A percentile compares a stretch with the other conserved stretches of the same genome.
These are phyloP conservation scores for Volutella citrinella DNA, from an alignment of 2,329 filamentous ascomycete genomes.

Conservation along the genomic window DNA sequence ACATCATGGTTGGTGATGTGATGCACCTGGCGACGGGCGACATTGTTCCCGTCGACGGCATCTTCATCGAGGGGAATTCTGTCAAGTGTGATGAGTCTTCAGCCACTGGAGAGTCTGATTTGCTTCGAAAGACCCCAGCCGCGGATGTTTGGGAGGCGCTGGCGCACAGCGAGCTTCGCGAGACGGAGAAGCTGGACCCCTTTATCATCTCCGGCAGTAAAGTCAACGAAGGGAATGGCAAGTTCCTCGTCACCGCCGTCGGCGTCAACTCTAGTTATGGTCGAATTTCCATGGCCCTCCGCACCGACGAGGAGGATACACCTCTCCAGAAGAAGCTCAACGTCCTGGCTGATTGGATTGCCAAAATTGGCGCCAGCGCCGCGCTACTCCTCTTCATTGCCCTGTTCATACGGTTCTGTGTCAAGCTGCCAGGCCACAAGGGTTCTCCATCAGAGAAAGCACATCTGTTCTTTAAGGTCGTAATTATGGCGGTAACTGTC, in stretches of 20 bases:
- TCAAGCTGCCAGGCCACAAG: slow-evolving; percentile 51
- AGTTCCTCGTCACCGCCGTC: slow-evolving; percentile 53
- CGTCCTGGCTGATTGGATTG: slow-evolving; percentile 29
- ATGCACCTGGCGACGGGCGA: slow-evolving; percentile 68
- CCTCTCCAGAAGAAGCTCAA: slow-evolving; percentile 54
- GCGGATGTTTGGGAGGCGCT: slow-evolving; percentile 57
- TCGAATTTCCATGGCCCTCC: slow-evolving; percentile 54
- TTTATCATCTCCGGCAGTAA: slow-evolving; percentile 60
- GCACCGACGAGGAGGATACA: slow-evolving; percentile 49
- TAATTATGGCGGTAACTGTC: slow-evolving; percentile 64
- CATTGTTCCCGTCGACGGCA: slow-evolving; percentile 67
- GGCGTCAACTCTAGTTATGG: slow-evolving; percentile 54
- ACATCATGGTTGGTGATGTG: slow-evolving; percentile 68
- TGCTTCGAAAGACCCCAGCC: slow-evolving; percentile 63
- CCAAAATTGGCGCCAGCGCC: slow-evolving; percentile 56
- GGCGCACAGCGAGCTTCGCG: slow-evolving; percentile 38
- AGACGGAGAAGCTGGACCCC: slow-evolving; percentile 53
- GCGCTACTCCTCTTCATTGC: slow-evolving; percentile 73
- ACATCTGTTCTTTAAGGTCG: slow-evolving; percentile 57
- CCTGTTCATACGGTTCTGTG: slow-evolving; percentile 74
- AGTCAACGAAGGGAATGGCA: slow-evolving; percentile 52
- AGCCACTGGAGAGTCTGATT: slow-evolving; percentile 70
- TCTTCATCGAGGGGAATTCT: slow-evolving; percentile 56
- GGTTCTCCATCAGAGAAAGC: slow-evolving; percentile 53
- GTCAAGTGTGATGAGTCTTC: slow-evolving; percentile 70